Evolutionary conservation across 306 rosid species (phyloP), one percentile per base, ranked within the genome.

Genomic region (Boehmeria nivea): DNA sequence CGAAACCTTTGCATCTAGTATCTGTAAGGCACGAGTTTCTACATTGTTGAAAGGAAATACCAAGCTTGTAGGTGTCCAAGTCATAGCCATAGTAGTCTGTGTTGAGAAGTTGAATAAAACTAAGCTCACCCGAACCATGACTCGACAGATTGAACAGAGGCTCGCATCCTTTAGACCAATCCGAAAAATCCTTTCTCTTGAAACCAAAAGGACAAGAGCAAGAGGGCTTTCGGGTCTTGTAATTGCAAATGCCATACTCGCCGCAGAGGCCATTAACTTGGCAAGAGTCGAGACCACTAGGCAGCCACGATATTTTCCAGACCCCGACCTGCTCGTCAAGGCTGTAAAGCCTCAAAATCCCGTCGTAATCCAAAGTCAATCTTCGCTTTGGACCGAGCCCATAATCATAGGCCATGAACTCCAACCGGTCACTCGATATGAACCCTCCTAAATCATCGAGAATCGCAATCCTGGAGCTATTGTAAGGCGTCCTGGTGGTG

Each of bases 111-210:
- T 27, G 50, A 25, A 76, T 36, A 37, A 71, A 76, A 25, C 57
- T 66, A 17, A 42, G 43, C 8, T 45, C 33, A 7, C 21, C 13
- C 2, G 43, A 5, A 36, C 65, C 43, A 24, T 36, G 42, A 5
- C 11, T 12, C 1, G 47, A 28, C 47, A 74, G 51, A 22, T 64
- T 54, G 34, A 57, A 69, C 28, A 17, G 14, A 23, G 77, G 73
- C 11, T 53, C 43, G 53, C 81, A 76, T 4, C 81, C 81, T 51
- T 71, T 76, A 0, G 60, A 61, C 70, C 73, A 46, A 26, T 75
- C 81, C 1, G 76, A 70, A 56, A 40, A 15, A 54, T 75, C 63
- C 0, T n/a, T 51, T 39, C 28, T 18, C 8, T 12, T 6, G 37
- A 76, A 71, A 13, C 74, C 77, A 34, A 13, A 14, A 52, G 81